A percentile compares a stretch with the other conserved stretches of the same genome.
Conservation (phyloP, 805 yeast species). For the Cyberlindnera xishuangbannaensis region DNA sequence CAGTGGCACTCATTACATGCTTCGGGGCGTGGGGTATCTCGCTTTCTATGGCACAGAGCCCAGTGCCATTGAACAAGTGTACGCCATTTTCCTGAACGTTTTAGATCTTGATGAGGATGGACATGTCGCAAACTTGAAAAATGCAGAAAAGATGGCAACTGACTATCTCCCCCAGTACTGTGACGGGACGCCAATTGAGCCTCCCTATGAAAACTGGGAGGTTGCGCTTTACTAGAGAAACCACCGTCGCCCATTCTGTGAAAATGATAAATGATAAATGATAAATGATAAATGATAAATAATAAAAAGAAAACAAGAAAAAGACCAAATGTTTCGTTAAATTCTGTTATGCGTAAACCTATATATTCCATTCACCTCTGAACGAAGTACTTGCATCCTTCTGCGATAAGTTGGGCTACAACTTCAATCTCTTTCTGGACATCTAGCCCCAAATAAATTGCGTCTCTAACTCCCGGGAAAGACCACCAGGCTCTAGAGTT, state of each 20-base stretch:
- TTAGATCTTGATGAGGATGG: constrained; percentile 3
- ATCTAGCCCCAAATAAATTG: constrained; percentile 43
- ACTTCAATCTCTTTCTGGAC: constrained; percentile 51
- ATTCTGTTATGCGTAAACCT: no score
- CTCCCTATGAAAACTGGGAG: constrained; percentile 6
- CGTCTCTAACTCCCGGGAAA: constrained; percentile 76
- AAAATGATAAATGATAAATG: background rate
- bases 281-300: background rate
- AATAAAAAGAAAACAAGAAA: background rate
- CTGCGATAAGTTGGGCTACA: constrained; percentile 28
- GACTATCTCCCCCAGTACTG: constrained; percentile 4
- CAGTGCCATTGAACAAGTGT: constrained; percentile 6
- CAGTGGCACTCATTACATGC: constrained; percentile 5
- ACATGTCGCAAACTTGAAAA: background rate
- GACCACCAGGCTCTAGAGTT: constrained; percentile 48
- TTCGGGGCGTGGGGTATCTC: constrained; percentile 3
- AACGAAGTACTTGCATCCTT: constrained; percentile 12
- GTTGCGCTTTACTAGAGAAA: background rate
- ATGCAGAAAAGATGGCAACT: constrained; percentile 7
- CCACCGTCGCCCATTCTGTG: no score
- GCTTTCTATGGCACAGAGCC: constrained; percentile 6
- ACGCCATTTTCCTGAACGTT: constrained; percentile 6
- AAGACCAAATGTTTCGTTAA: no score
- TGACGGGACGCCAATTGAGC: constrained; percentile 1
- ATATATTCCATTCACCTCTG: no score